These are phyloP conservation scores for Poterioochromonas sp. DNA, from an alignment of 352 stramenopile species.

Conservation along the genomic window DNA sequence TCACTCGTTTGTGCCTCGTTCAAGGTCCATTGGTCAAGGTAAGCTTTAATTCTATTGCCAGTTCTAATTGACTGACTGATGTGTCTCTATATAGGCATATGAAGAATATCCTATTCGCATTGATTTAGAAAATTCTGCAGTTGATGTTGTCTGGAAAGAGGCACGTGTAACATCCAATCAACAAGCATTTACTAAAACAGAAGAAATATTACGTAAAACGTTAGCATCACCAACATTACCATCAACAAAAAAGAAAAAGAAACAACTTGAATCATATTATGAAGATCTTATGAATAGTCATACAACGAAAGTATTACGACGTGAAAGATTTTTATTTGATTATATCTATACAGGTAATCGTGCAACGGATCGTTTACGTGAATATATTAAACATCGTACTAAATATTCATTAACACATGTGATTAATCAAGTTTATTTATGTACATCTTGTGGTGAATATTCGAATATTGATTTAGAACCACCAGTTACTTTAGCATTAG, in stretches of 20 bases:
- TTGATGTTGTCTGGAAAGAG: constrained; percentile 32
- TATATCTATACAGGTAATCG: background rate
- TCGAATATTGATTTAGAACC: background rate
- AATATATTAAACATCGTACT: background rate
- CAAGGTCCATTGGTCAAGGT: background rate
- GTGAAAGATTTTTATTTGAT: constrained; percentile 30
- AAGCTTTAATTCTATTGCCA: background rate
- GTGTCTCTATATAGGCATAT: constrained; percentile 1
- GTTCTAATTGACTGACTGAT: background rate
- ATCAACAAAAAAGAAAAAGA: background rate
- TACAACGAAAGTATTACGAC: background rate
- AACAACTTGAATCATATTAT: background rate
- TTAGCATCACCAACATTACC: background rate
- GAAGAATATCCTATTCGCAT: constrained; percentile 27
- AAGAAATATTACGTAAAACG: background rate
- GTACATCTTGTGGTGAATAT: background rate
- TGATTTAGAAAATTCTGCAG: background rate
- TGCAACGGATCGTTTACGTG: background rate
- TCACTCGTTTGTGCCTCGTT: background rate
- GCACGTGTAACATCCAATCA: background rate
- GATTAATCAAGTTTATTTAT: background rate
- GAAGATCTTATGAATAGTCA: no score
- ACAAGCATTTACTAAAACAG: background rate
- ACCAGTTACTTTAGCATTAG: background rate
- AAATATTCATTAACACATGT: background rate